Evolutionary conservation across 176 grass and related monocot genomes (phyloP).

Genomic region (Aechmea fasciata): DNA sequence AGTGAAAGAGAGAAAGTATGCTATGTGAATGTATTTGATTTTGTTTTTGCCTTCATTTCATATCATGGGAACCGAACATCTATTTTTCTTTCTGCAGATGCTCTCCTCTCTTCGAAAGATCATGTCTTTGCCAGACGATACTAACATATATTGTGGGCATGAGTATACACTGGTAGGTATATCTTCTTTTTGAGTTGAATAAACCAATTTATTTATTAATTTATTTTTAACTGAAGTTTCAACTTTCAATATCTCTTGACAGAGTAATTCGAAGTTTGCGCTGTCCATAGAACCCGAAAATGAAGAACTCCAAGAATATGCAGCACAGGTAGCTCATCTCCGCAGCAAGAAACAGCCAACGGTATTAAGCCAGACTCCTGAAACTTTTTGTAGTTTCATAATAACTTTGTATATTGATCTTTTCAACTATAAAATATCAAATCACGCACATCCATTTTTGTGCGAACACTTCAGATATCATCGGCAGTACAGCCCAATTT

Average conservation of each 20-base stretch:
- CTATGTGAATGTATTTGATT: not conserved
- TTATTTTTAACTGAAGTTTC: conserved; percentile 19
- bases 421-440: not conserved
- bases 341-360: conserved; percentile 75
- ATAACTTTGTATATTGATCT: not conserved
- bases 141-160: conserved; percentile 87
- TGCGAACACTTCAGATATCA: too few relatives aligned
- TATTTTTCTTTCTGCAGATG: conserved; percentile 61
- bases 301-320: conserved; percentile 78
- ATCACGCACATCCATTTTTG: not conserved
- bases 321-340: conserved; percentile 49
- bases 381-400: not conserved
- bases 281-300: conserved; percentile 90
- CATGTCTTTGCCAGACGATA: conserved; percentile 69
- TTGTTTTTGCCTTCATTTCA: not conserved
- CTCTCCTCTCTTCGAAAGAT: conserved; percentile 74
- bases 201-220: conserved; percentile 1
- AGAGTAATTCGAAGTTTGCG: conserved; percentile 93
- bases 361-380: conserved; percentile 31
- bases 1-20: too few relatives aligned
- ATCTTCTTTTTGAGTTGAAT: conserved; percentile 15
- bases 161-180: conserved; percentile 82
- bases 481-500: too few relatives aligned
- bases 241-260: conserved; percentile 18
- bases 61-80: not conserved